Evolutionary conservation across 1,139 yeast genomes (phyloP), one percentile per base, ranked within the genome.

Genomic region (Saccharomycopsis phalli): DNA sequence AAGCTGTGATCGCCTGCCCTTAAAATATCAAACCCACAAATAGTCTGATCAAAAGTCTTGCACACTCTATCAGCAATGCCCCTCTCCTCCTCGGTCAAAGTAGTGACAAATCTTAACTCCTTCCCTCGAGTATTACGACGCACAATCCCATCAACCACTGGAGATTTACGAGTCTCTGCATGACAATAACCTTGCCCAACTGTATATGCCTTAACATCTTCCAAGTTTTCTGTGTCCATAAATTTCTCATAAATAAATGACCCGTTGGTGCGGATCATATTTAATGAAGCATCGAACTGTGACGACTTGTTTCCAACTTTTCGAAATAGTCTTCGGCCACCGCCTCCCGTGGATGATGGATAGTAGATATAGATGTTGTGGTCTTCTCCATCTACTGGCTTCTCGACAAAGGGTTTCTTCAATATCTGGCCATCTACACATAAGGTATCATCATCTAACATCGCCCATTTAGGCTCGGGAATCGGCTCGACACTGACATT

Each of bases 361-460:
- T 91, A 91, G 60, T 93, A 93, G 36, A 93, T 91, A 58, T 81
- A 86, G 34, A 93, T 91, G 57, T 93, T 93, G 61, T 93, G 99
- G 59, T 93, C 95, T 61, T 93, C 99, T 36, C 99, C 99, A 61
- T 93, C 96, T 5, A 91, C 98, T 1, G 99, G 99, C 53, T 93
- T 93, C 59, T 93, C 99, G 23, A 93, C 98, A 66, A 78, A 93
- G 6, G 99, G 99, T 55, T 93, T 93, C 34, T 66, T 68, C 61
- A 93, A 63, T 11, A 66, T 63, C 51, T 74, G 60, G 3, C 94
- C 95, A 49, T 82, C 75, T 20, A 91, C 91, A 44, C 66, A 67
- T 42, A 93, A 68, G 0, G 96, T 86, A 55, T 93, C 97, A 11
- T 72, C 74, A 58, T 86, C 73, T n/a, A 80, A 51, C 97, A 93